Percentiles rank a stretch among this genome's conserved stretches.
These are phyloP conservation scores for Epicoccum sorghinum DNA, from an alignment of 2,329 filamentous ascomycete genomes.

Conservation along the genomic window DNA sequence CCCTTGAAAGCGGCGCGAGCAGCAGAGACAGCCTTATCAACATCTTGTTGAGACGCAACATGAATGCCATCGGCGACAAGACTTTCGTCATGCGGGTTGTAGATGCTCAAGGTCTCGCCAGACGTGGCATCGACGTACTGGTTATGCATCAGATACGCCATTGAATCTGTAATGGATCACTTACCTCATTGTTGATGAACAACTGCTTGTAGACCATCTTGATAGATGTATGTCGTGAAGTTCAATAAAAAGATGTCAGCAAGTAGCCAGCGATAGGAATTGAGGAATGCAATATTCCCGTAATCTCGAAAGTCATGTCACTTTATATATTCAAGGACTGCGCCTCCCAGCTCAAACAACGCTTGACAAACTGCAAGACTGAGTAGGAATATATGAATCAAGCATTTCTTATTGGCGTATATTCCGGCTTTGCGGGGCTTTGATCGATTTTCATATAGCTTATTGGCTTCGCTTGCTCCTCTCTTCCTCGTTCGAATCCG, in stretches of 20 bases:
- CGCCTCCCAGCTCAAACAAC: too few relatives aligned
- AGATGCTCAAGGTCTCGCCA: slow-evolving; percentile 27
- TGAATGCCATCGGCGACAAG: slow-evolving; percentile 31
- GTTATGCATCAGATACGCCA: background rate
- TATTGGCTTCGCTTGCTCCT: too few relatives aligned
- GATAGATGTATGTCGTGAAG: background rate
- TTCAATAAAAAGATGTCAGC: background rate
- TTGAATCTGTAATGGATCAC: background rate
- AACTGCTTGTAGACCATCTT: slow-evolving; percentile 25
- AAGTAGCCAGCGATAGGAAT: too few relatives aligned
- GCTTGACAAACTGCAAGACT: too few relatives aligned
- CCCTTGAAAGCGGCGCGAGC: slow-evolving; percentile 31
- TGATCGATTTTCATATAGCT: too few relatives aligned
- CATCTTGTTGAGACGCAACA: slow-evolving; percentile 28
- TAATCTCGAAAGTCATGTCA: too few relatives aligned
- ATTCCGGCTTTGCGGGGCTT: too few relatives aligned
- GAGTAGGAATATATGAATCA: too few relatives aligned
- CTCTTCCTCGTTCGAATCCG: too few relatives aligned
- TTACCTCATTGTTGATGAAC: slow-evolving; percentile 40
- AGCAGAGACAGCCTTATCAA: slow-evolving; percentile 35
- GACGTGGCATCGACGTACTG: slow-evolving; percentile 34
- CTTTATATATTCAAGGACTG: too few relatives aligned
- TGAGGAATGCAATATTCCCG: too few relatives aligned
- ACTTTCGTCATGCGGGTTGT: slow-evolving; percentile 33
- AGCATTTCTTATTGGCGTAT: too few relatives aligned